phyloP scores from a whole-genome alignment of 1,139 yeast genomes.

The Kodamaea derodonti region DNA sequence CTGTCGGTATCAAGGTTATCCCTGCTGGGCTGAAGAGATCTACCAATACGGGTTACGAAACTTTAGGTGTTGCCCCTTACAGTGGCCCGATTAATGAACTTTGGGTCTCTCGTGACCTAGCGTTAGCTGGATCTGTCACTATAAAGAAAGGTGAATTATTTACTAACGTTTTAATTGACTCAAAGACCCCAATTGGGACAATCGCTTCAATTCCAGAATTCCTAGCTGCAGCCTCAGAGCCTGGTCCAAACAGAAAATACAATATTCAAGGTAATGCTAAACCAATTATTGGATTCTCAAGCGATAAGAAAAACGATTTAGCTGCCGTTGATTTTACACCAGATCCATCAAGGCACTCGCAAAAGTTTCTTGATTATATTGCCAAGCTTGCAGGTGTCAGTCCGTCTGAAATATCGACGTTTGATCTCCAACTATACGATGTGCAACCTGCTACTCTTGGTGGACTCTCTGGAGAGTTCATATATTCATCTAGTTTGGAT shows the following conservation, averaged over 20 bases:
- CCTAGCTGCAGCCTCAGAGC: slow-evolving; percentile 32
- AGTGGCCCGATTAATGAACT: slow-evolving; percentile 34
- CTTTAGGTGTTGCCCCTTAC: slow-evolving; percentile 43
- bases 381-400: slow-evolving; percentile 26
- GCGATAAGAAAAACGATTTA: slow-evolving; percentile 11
- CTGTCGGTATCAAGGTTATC: slow-evolving; percentile 37
- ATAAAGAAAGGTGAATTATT: slow-evolving; percentile 24
- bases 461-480: slow-evolving; percentile 37
- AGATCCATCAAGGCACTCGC: slow-evolving; percentile 35
- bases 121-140: slow-evolving; percentile 42
- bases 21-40: slow-evolving; percentile 24
- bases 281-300: slow-evolving; percentile 40
- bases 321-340: slow-evolving; percentile 18
- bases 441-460: slow-evolving; percentile 40
- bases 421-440: slow-evolving; percentile 42
- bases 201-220: slow-evolving; percentile 40
- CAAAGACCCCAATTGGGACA: slow-evolving; percentile 21
- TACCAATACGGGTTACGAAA: slow-evolving; percentile 29
- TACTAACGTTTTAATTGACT: slow-evolving; percentile 27
- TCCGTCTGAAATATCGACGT: slow-evolving; percentile 25
- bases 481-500: slow-evolving; percentile 43
- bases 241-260: slow-evolving; percentile 32
- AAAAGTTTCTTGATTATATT: slow-evolving; percentile 32
- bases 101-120: slow-evolving; percentile 47
- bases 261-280: slow-evolving; percentile 40